phyloP scores from a whole-genome alignment of 78 protist species.

The Mantamonas sphyraenae region DNA sequence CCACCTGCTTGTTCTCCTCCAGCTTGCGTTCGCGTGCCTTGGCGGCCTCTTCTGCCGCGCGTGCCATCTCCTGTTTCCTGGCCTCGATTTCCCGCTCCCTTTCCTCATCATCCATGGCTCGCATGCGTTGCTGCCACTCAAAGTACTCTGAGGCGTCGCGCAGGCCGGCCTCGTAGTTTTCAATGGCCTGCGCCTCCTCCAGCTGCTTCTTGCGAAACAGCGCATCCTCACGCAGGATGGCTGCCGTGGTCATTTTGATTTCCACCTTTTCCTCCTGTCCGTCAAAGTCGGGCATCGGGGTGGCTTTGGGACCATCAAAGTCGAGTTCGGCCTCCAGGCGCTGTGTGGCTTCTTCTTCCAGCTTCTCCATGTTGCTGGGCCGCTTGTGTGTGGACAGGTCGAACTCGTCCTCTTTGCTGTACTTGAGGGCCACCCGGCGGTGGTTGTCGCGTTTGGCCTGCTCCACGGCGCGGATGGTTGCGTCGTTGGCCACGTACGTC shows the following conservation, averaged over 20 bases:
- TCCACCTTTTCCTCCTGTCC: neutral
- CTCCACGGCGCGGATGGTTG: neutral
- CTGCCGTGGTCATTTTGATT: conserved; percentile 14
- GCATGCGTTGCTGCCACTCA: neutral
- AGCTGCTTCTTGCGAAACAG: conserved; percentile 13
- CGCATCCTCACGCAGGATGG: conserved; percentile 33
- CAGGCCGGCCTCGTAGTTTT: conserved; percentile 19
- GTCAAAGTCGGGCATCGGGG: neutral
- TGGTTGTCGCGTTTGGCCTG: neutral
- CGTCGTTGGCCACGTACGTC: neutral
- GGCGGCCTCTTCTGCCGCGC: neutral
- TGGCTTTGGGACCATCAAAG: neutral
- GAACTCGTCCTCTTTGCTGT: neutral
- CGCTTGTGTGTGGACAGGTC: neutral
- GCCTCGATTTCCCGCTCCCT: neutral
- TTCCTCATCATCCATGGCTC: neutral
- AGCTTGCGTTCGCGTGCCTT: neutral
- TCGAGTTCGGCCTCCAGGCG: no score
- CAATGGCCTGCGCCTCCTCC: conserved; percentile 4
- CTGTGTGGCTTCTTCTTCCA: neutral
- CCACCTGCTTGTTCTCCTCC: neutral
- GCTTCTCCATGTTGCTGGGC: neutral
- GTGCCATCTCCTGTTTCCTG: neutral
- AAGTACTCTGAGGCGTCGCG: conserved; percentile 15
- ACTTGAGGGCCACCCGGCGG: conserved; percentile 3